phyloP scores from a whole-genome alignment of 2,329 filamentous ascomycete genomes.

The Penicillium sumatraense region DNA sequence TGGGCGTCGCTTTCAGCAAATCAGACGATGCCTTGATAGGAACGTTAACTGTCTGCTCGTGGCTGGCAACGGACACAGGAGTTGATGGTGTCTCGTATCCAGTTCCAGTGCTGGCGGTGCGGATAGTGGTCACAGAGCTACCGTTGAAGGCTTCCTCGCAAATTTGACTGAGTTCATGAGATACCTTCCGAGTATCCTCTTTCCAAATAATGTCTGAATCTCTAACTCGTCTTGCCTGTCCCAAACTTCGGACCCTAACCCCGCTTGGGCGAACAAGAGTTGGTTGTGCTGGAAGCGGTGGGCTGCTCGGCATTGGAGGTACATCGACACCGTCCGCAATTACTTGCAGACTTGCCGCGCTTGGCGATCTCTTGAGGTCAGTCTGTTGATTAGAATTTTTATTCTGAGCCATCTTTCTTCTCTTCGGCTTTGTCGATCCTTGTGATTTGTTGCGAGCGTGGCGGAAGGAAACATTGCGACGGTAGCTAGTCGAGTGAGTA shows the following conservation, averaged over 20 bases:
- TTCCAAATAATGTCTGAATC: slow-evolving; percentile 60
- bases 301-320: slow-evolving; percentile 38
- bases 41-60: slow-evolving; percentile 26
- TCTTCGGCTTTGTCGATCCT: slow-evolving; percentile 33
- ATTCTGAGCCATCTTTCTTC: slow-evolving; percentile 19
- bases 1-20: slow-evolving; percentile 38
- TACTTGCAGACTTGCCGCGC: slow-evolving; percentile 31
- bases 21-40: slow-evolving; percentile 35
- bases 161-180: slow-evolving; percentile 81
- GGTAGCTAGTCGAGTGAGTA: slow-evolving; percentile 57
- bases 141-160: slow-evolving; percentile 92
- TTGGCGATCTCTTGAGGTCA: slow-evolving; percentile 30
- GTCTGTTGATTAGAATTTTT: slow-evolving; percentile 15
- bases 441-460: slow-evolving; percentile 54
- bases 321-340: slow-evolving; percentile 25
- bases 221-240: slow-evolving; percentile 48
- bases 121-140: slow-evolving; percentile 58
- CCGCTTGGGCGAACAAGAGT: slow-evolving; percentile 40
- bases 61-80: slow-evolving; percentile 44
- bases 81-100: slow-evolving; percentile 58
- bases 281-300: slow-evolving; percentile 46
- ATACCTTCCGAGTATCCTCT: slow-evolving; percentile 83
- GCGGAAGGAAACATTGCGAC: slow-evolving; percentile 66
- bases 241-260: slow-evolving; percentile 31
- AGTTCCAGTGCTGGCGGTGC: slow-evolving; percentile 47